phyloP scores from a whole-genome alignment of 2,329 filamentous ascomycete species.

The Parasarocladium wereldwijsianum region DNA sequence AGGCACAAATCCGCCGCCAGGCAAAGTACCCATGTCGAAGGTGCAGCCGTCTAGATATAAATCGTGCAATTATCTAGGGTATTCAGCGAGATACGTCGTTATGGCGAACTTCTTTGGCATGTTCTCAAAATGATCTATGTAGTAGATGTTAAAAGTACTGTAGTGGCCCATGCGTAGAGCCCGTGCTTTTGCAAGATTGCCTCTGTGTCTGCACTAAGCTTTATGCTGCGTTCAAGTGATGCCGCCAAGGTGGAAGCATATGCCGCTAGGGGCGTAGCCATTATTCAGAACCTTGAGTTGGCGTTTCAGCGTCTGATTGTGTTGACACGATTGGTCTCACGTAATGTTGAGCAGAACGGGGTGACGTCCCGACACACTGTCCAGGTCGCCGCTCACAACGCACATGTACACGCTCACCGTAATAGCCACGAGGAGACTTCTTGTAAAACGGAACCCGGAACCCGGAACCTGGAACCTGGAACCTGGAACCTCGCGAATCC shows the following conservation, averaged over 20 bases:
- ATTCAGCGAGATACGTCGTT: conserved; percentile 24
- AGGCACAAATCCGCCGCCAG: conserved; percentile 19
- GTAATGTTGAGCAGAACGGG: not conserved
- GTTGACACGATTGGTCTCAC: not conserved
- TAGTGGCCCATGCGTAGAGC: conserved; percentile 21
- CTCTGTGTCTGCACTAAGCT: conserved; percentile 3
- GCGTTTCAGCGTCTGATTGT: conserved; percentile 8
- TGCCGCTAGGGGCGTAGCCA: conserved; percentile 10
- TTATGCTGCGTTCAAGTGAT: conserved; percentile 11
- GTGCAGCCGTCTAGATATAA: conserved; percentile 23
- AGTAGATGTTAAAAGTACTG: conserved; percentile 27
- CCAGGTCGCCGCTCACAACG: not conserved
- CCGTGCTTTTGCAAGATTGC: conserved; percentile 26
- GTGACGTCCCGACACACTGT: not conserved
- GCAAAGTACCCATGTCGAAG: conserved; percentile 18
- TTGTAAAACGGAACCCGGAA: too few relatives aligned
- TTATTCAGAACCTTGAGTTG: conserved; percentile 13
- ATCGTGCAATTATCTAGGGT: conserved; percentile 9
- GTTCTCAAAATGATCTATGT: conserved; percentile 11
- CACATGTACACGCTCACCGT: not conserved
- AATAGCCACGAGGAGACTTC: too few relatives aligned
- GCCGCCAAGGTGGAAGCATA: conserved; percentile 13
- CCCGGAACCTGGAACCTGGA: too few relatives aligned
- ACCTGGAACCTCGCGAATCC: too few relatives aligned
- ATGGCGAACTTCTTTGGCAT: conserved; percentile 21